phyloP scores from a whole-genome alignment of 257 asterid species.

The Cordia subcordata region DNA sequence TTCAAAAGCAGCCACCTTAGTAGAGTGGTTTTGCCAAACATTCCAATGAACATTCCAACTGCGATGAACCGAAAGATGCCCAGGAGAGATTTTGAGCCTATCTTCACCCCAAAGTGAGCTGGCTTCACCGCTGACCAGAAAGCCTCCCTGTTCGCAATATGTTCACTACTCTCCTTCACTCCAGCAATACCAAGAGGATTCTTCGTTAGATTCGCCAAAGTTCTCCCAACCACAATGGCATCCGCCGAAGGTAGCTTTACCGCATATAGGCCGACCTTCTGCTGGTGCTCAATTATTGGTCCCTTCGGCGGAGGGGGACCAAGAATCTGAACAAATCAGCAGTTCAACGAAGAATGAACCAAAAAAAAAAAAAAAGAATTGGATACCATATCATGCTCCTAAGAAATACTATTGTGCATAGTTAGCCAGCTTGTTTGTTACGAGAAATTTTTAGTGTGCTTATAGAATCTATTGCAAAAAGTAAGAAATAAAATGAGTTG shows the following conservation, averaged over 20 bases:
- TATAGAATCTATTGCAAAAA: too few relatives aligned
- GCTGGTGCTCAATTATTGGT: slow-evolving; percentile 52
- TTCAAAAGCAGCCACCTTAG: slow-evolving; percentile 69
- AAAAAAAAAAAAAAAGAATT: too few relatives aligned
- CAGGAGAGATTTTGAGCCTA: slow-evolving; percentile 48
- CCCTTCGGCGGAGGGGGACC: slow-evolving; percentile 71
- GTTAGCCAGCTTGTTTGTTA: too few relatives aligned
- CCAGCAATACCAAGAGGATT: slow-evolving; percentile 68
- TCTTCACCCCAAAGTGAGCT: slow-evolving; percentile 72
- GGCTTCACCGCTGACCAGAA: slow-evolving; percentile 78
- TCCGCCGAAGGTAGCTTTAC: slow-evolving; percentile 82
- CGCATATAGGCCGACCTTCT: slow-evolving; percentile 63
- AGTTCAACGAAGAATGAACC: too few relatives aligned
- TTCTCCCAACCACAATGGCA: slow-evolving; percentile 69
- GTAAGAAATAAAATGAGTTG: too few relatives aligned
- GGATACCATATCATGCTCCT: too few relatives aligned
- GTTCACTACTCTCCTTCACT: slow-evolving; percentile 44
- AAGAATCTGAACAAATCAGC: slow-evolving; percentile 50
- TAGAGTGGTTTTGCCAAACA: slow-evolving; percentile 33
- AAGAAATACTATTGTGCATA: too few relatives aligned
- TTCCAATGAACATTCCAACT: slow-evolving; percentile 53
- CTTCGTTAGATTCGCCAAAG: slow-evolving; percentile 43
- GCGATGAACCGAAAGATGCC: slow-evolving; percentile 46
- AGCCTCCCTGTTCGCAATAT: slow-evolving; percentile 42
- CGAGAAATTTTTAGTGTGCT: too few relatives aligned